Conservation (phyloP, 805 yeast species). For the Monosporozyma servazzii region DNA sequence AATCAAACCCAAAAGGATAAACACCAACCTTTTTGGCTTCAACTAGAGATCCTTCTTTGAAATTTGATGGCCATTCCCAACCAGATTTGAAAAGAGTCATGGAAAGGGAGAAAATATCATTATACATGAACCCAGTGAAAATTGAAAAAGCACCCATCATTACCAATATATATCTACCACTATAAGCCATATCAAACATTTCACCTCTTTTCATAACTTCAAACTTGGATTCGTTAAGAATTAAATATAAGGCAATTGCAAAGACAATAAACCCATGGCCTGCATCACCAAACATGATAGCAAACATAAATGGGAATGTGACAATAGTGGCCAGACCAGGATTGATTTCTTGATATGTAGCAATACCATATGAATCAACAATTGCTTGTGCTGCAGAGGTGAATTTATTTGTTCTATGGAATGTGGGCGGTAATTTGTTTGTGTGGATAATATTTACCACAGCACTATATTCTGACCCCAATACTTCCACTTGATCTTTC, state of each 20-base stretch:
- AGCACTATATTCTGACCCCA: conserved; percentile 41
- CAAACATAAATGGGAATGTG: conserved; percentile 97
- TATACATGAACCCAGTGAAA: conserved; percentile 90
- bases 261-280: conserved; percentile 89
- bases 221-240: conserved; percentile 64
- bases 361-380: conserved; percentile 92
- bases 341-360: conserved; percentile 88
- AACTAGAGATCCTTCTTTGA: conserved; percentile 60
- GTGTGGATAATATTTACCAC: conserved; percentile 56
- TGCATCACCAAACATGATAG: conserved; percentile 97
- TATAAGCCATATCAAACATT: conserved; percentile 91
- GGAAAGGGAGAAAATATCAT: conserved; percentile 86
- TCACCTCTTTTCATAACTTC: conserved; percentile 73
- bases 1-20: conserved; percentile 82
- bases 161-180: conserved; percentile 83
- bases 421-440: conserved; percentile 86
- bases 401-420: conserved; percentile 87
- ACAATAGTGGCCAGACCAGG: conserved; percentile 92
- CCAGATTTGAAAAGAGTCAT: conserved; percentile 83
- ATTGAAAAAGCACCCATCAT: conserved; percentile 93
- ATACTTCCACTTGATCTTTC: conserved; percentile 35
- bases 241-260: conserved; percentile 61
- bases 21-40: conserved; percentile 58
- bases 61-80: conserved; percentile 84
- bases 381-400: conserved; percentile 88